Evolutionary conservation across 805 yeast genomes (phyloP).

Genomic region (Limtongia smithiae): DNA sequence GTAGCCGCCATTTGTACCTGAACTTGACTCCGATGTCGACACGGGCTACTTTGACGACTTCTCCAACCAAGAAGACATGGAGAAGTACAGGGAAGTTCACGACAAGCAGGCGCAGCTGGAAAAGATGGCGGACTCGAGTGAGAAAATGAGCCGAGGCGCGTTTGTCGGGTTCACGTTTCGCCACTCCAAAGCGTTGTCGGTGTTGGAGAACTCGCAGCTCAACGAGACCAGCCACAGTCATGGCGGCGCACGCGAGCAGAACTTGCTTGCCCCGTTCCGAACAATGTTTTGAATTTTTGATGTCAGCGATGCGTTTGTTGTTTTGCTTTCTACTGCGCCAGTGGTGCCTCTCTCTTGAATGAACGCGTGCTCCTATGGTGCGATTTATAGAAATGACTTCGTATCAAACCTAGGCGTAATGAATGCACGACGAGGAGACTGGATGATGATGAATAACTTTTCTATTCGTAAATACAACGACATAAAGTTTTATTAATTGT

Average conservation of each 20-base stretch:
- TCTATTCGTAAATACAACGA: slow-evolving; percentile 17
- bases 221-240: slow-evolving; percentile 4
- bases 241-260: no score
- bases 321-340: no score
- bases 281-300: slow-evolving; percentile 16
- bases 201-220: slow-evolving; percentile 18
- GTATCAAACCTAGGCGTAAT: not conserved
- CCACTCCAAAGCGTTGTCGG: slow-evolving; percentile 51
- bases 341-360: no score
- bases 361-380: no score
- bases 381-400: no score
- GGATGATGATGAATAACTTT: slow-evolving; percentile 1
- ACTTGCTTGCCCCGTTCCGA: slow-evolving; percentile 14
- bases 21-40: slow-evolving; percentile 92
- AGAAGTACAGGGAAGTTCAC: slow-evolving; percentile 93
- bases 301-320: not conserved
- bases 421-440: no score
- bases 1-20: slow-evolving; percentile 95
- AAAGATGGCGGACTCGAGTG: slow-evolving; percentile 64
- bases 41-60: slow-evolving; percentile 99
- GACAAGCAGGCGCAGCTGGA: slow-evolving; percentile 86
- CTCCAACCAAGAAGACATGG: slow-evolving; percentile 94
- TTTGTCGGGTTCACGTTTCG: slow-evolving; percentile 95
- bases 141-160: slow-evolving; percentile 52
- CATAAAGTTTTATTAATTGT: slow-evolving; percentile 12